Base-by-base conservation (phyloP, 371 early-diverging fungal species). In the Mortierella sp. region DNA sequence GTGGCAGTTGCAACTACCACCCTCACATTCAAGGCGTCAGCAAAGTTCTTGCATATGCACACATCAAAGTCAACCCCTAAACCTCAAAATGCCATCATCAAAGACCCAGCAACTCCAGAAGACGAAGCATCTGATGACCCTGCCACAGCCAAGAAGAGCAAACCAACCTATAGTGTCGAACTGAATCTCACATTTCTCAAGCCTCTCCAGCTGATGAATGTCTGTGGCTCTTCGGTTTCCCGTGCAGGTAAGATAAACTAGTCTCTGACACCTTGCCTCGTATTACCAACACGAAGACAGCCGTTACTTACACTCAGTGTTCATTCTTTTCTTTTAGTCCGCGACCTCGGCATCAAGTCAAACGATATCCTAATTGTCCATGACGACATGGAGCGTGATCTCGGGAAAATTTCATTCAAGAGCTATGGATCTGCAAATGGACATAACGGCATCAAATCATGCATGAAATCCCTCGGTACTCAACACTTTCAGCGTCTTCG, bases 361-460 rank as follows among this genome's bases (percentile, higher is more conserved):
- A 5, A 29, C 0, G 80, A 88, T 25, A 44, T 92, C 7, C 82
- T 92, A 37, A 82, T 93, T 0, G 80, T 93, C n/a, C 95, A 94
- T 70, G 95, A 94, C 70, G 95, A 94, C 68, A 74, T 94, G 80
- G 89, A 93, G 62, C 85, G 91, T 11, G 86, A 87, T 23, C 62
- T 93, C 6, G 92, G 92, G 9, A 88, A 86, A 64, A 61, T 91
- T 0, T 85, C 91, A 1, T 62, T 86, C 59, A 94, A 94, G 70
- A 25, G 29, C 7, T 74, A 80, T 4, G 95, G 95, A 0, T 84
- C 84, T 53, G 83, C 85, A 57, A 82, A 80, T 63, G 95, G 94
- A 19, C 95, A 95, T 69, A 95, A 95, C 61, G 94, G 95, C 0
- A 81, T 93, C 69, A 88, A 88, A 64, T 93, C 94, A 0, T 84